Percentiles rank a stretch among this genome's conserved stretches.
phyloP scores from a whole-genome alignment of 225 moss, liverwort and hornwort species.

The Lunularia cruciata region DNA sequence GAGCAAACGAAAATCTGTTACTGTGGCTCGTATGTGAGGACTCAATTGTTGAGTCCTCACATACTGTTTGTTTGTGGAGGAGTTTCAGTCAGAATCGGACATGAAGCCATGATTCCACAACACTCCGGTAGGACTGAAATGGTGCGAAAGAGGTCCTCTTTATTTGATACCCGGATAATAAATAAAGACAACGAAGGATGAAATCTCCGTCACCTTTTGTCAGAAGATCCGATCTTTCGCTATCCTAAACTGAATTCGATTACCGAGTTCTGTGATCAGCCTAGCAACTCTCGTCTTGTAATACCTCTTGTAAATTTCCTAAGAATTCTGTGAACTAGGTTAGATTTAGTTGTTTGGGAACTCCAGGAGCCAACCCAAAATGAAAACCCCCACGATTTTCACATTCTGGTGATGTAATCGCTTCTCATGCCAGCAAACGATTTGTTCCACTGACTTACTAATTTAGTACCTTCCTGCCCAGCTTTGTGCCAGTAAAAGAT shows the following conservation, averaged over 20 bases:
- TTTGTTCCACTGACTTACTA: not conserved
- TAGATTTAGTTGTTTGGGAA: no score
- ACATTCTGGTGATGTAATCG: not conserved
- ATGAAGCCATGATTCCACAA: not conserved
- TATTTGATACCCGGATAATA: no score
- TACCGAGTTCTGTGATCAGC: not conserved
- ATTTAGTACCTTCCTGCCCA: no score
- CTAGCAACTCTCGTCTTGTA: not conserved
- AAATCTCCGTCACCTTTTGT: not conserved
- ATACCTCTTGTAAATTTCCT: no score
- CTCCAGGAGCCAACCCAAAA: no score
- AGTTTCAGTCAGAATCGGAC: not conserved
- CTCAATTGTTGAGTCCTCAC: not conserved
- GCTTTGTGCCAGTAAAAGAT: no score
- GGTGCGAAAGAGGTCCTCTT: slow-evolving; percentile 1
- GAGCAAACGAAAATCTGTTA: not conserved
- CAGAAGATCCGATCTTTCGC: slow-evolving; percentile 11
- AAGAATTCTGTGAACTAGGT: no score
- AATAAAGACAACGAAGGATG: not conserved
- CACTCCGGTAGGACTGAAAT: not conserved
- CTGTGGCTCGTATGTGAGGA: not conserved
- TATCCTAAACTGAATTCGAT: not conserved
- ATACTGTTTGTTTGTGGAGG: not conserved
- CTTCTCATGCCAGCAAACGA: not conserved
- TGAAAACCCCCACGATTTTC: no score